These are phyloP conservation scores for Pythium aphanidermatum DNA, from an alignment of 352 stramenopile species.

Conservation along the genomic window DNA sequence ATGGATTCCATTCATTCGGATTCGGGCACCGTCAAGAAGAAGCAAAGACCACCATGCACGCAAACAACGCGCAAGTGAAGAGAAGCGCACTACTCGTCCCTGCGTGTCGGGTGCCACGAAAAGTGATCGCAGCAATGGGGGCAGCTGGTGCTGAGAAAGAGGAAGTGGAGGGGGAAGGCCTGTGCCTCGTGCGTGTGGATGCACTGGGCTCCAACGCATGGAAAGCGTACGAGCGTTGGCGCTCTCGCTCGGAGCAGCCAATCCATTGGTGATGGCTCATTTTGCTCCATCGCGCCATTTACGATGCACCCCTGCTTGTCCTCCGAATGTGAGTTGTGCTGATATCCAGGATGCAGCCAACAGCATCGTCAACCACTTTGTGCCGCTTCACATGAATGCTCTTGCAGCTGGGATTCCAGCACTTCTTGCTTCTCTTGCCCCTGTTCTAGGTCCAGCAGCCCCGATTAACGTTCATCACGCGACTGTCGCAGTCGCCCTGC, in stretches of 20 bases:
- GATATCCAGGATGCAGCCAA: conserved; percentile 15
- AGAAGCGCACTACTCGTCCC: not conserved
- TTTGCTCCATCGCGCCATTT: conserved; percentile 8
- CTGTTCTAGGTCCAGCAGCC: conserved; percentile 1
- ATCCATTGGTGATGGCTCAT: conserved; percentile 9
- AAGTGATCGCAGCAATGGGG: conserved; percentile 17
- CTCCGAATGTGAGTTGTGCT: conserved; percentile 6
- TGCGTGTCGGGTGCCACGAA: conserved; percentile 6
- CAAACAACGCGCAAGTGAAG: no score
- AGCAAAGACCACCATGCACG: no score
- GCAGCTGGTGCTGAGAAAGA: conserved; percentile 15
- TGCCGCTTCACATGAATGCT: conserved; percentile 3
- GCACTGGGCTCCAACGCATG: conserved; percentile 4
- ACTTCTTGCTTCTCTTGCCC: conserved; percentile 7
- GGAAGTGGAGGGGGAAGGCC: conserved; percentile 10
- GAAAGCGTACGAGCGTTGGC: conserved; percentile 6
- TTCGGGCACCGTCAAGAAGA: no score
- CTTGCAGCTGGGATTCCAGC: conserved; percentile 7
- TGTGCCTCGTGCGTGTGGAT: conserved; percentile 16
- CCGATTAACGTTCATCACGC: conserved; percentile 12
- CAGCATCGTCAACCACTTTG: conserved; percentile 19
- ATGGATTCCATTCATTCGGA: no score
- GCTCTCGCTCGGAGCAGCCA: conserved; percentile 5
- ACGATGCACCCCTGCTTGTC: conserved; percentile 5
- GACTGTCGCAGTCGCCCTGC: conserved; percentile 8